Evolutionary conservation across 495 filamentous ascomycete genomes (phyloP).

Genomic region (Aspergillus indologenus): DNA sequence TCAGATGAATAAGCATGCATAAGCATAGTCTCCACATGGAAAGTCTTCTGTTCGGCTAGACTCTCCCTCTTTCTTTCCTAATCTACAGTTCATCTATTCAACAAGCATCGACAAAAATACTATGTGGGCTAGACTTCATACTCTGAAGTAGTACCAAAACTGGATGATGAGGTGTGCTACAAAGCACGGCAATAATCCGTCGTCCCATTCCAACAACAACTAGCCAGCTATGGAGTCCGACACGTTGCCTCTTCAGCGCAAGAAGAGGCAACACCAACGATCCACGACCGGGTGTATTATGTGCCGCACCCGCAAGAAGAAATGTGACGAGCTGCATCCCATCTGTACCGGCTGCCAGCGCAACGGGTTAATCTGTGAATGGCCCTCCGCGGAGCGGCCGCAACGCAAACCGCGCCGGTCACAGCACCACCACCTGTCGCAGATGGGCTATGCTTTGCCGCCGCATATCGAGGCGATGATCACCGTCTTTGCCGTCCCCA

Average conservation of each 20-base stretch:
- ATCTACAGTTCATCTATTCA: too few relatives aligned
- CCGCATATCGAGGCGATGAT: constrained; percentile 12
- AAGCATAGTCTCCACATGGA: too few relatives aligned
- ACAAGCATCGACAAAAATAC: too few relatives aligned
- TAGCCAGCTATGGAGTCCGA: background rate
- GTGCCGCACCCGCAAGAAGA: constrained; percentile 15
- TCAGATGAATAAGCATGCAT: too few relatives aligned
- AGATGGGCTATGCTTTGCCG: background rate
- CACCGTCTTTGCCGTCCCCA: constrained; percentile 19
- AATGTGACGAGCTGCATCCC: constrained; percentile 14
- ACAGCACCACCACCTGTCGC: constrained; percentile 3
- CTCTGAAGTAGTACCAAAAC: too few relatives aligned
- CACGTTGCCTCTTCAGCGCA: background rate
- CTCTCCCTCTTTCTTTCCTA: too few relatives aligned
- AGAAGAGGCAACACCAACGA: background rate
- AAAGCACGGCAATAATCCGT: too few relatives aligned
- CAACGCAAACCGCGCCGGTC: background rate
- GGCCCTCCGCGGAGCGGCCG: constrained; percentile 6
- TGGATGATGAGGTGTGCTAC: too few relatives aligned
- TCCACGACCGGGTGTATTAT: constrained; percentile 10
- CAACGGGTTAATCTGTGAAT: constrained; percentile 36
- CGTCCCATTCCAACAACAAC: too few relatives aligned
- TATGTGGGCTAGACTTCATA: too few relatives aligned
- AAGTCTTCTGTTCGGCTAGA: too few relatives aligned
- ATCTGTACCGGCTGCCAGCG: constrained; percentile 26